phyloP scores from a whole-genome alignment of 2,329 filamentous ascomycete species.

The Metarhizium brunneum region DNA sequence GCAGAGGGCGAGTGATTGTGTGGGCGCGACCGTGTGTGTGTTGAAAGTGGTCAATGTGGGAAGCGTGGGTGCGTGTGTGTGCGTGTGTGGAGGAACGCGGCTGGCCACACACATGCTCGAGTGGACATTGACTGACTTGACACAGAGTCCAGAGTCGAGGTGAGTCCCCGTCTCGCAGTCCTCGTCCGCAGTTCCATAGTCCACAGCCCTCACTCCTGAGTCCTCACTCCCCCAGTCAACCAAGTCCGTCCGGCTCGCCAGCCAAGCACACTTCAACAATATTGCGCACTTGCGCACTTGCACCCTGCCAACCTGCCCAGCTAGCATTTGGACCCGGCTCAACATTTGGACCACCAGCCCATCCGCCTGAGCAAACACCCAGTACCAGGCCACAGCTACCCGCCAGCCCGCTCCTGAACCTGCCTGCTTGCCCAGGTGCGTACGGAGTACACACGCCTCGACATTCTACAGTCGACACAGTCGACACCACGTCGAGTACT shows the following conservation, averaged over 20 bases:
- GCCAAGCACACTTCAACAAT: no score
- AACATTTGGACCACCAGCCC: neutral
- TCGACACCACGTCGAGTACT: neutral
- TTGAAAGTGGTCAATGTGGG: neutral
- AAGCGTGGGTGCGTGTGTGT: conserved; percentile 15
- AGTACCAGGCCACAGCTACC: conserved; percentile 1
- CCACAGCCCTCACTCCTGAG: no score
- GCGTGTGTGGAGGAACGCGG: conserved; percentile 22
- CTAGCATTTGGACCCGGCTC: neutral
- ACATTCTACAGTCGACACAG: neutral
- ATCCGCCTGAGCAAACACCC: neutral
- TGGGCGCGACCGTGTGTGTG: conserved; percentile 13
- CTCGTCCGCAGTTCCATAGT: no score
- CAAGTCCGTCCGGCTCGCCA: neutral
- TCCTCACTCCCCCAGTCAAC: neutral
- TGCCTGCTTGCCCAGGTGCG: neutral
- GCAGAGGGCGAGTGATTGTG: conserved; percentile 43
- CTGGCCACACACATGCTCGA: conserved; percentile 8
- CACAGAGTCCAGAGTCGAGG: no score
- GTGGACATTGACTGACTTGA: neutral
- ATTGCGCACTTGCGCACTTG: neutral
- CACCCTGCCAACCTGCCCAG: neutral
- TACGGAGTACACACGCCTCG: neutral
- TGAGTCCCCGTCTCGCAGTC: no score
- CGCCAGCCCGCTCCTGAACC: neutral